phyloP scores from a whole-genome alignment of 2,329 filamentous ascomycete species.

The Conoideocrella luteorostrata region DNA sequence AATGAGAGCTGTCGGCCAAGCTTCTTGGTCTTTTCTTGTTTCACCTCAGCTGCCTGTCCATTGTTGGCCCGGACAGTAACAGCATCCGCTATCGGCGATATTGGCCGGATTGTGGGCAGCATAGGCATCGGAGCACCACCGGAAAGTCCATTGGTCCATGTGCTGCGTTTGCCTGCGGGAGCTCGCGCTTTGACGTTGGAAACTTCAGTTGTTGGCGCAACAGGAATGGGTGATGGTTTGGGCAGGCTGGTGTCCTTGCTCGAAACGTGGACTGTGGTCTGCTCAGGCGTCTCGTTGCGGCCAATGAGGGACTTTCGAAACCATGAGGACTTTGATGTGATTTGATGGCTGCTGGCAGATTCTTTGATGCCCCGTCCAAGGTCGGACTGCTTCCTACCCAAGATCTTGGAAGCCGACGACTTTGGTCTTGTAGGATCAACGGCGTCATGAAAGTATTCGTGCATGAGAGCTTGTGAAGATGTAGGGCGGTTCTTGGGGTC shows the following conservation, averaged over 20 bases:
- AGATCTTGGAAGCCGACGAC: conserved; percentile 74
- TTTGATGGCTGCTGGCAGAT: conserved; percentile 42
- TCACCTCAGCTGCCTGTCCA: conserved; percentile 45
- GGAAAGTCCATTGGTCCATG: conserved; percentile 80
- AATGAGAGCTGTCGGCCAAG: conserved; percentile 91
- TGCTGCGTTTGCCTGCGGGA: conserved; percentile 71
- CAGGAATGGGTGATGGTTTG: conserved; percentile 38
- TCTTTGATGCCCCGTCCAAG: conserved; percentile 65
- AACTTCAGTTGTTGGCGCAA: conserved; percentile 34
- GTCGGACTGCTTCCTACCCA: conserved; percentile 87
- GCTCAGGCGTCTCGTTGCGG: conserved; percentile 62
- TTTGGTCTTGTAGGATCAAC: conserved; percentile 89
- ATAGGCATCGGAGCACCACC: conserved; percentile 91
- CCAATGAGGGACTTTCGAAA: conserved; percentile 92
- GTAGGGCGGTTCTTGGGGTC: conserved; percentile 89
- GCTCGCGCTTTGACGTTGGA: conserved; percentile 29
- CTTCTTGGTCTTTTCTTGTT: conserved; percentile 70
- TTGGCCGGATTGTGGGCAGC: conserved; percentile 85
- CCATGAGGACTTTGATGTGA: conserved; percentile 86
- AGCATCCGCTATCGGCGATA: conserved; percentile 91
- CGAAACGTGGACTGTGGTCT: conserved; percentile 35
- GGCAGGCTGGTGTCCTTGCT: conserved; percentile 41
- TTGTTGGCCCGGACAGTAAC: conserved; percentile 83
- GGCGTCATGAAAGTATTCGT: conserved; percentile 91
- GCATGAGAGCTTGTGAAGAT: conserved; percentile 85